phyloP scores from a whole-genome alignment of 768 basidiomycete species.

The Suillus subaureus region DNA sequence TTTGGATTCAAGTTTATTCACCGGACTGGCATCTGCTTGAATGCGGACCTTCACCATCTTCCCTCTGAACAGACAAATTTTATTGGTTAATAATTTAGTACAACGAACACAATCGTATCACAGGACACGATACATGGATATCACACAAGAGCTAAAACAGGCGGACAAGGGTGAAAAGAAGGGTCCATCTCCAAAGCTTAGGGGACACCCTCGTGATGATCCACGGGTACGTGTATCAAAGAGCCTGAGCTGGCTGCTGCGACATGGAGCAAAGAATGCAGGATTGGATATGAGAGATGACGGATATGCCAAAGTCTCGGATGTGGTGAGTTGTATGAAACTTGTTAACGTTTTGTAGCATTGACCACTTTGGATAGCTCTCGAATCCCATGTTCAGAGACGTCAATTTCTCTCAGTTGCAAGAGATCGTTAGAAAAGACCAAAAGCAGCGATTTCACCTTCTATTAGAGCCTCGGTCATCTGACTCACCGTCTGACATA shows the following conservation, averaged over 20 bases:
- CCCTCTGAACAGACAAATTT: neutral
- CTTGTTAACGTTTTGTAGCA: neutral
- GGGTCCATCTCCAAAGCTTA: constrained; percentile 44
- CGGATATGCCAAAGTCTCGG: constrained; percentile 81
- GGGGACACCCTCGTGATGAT: constrained; percentile 63
- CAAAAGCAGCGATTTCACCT: constrained; percentile 68
- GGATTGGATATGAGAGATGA: constrained; percentile 77
- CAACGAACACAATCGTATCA: constrained; percentile 1
- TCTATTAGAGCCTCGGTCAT: constrained; percentile 47
- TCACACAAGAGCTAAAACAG: constrained; percentile 14
- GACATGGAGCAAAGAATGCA: constrained; percentile 84
- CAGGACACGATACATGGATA: neutral
- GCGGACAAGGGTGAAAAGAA: constrained; percentile 13
- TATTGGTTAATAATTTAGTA: neutral
- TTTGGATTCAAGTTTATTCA: neutral
- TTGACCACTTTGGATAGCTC: constrained; percentile 48
- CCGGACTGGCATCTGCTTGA: neutral
- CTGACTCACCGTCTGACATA: constrained; percentile 35
- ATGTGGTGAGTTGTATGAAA: constrained; percentile 64
- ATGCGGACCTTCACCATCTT: constrained; percentile 17
- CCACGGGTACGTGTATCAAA: constrained; percentile 78
- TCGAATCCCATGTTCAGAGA: constrained; percentile 66
- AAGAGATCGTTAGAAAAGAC: constrained; percentile 68
- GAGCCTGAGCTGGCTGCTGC: constrained; percentile 87
- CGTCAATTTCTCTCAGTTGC: constrained; percentile 54